Base-by-base conservation (phyloP, 2,329 filamentous ascomycete genomes). In the Epichloe sp. region DNA sequence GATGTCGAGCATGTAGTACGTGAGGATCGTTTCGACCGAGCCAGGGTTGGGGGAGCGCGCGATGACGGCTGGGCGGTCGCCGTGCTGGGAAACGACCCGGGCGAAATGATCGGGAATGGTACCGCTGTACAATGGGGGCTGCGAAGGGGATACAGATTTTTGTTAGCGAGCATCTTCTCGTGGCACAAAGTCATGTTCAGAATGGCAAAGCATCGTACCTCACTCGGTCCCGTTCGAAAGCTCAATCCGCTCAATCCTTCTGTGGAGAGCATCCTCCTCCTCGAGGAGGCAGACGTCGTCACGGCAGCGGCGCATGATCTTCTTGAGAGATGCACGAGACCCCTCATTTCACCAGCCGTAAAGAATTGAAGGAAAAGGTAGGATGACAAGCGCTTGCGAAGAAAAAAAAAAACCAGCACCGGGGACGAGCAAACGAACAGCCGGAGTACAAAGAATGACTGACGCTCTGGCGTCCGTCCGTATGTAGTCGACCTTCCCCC, bases 71-170 rank as follows among this genome's bases (percentile, higher is more conserved):
- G 73, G 74, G 6, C 74, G 74, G 64, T 88, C 83, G 26, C 85
- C 85, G 65, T 82, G 72, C 37, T 70, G 62, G 8, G 75, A 74
- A 38, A 88, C 85, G 38, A 87, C 72, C 1, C 72, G 71, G 7
- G 79, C 73, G 60, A 91, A 89, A 62, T 91, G 83, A 55, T 86
- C 69, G 0, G 85, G 83, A 50, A 90, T 80, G 1, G 86, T 90
- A 51, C 82, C 71, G 5, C 74, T 69, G 46, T 86, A 76, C 7
- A 90, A 70, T 0, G 82, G 73, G 3, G 85, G 84, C 82, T 88
- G 54, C 26, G 11, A 19, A 19, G 23, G 44, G n/a, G n/a, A 35
- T 36, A 31, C 8, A 31, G 17, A 47, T 15, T 50, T 34, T 15
- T 15, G 21, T 17, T 6, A 14, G 21, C 12, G n/a, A 21, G 36